A percentile compares a stretch with the other conserved stretches of the same genome.
Conservation (phyloP, 2,329 filamentous ascomycete genomes). For the Xylariaceae sp. region DNA sequence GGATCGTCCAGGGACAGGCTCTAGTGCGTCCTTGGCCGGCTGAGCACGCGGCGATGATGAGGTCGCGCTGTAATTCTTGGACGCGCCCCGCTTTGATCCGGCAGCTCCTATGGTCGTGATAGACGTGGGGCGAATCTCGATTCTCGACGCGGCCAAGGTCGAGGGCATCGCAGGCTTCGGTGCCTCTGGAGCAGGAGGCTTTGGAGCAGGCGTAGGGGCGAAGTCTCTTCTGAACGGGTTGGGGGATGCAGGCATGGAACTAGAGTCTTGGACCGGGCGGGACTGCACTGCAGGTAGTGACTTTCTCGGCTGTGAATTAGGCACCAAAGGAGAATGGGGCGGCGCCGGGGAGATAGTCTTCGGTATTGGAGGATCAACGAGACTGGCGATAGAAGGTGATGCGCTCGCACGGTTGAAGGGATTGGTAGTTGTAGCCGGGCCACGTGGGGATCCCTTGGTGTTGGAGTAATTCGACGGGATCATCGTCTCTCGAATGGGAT, state of each 20-base stretch:
- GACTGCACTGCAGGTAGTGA: slow-evolving; percentile 25
- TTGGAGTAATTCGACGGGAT: slow-evolving; percentile 44
- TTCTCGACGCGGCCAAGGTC: slow-evolving; percentile 24
- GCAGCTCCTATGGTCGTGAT: slow-evolving; percentile 31
- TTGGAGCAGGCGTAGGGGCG: slow-evolving; percentile 31
- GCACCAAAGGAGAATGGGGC: slow-evolving; percentile 32
- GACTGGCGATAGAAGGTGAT: slow-evolving; percentile 85
- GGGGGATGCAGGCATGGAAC: slow-evolving; percentile 40
- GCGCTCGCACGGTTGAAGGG: slow-evolving; percentile 67
- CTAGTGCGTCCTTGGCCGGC: slow-evolving; percentile 42
- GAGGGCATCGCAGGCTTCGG: slow-evolving; percentile 35
- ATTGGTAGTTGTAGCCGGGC: slow-evolving; percentile 28
- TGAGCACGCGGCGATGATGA: slow-evolving; percentile 47
- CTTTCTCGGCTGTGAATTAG: slow-evolving; percentile 23
- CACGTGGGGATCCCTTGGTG: slow-evolving; percentile 47
- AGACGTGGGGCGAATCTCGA: slow-evolving; percentile 31
- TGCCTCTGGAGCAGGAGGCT: slow-evolving; percentile 30
- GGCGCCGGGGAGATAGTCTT: slow-evolving; percentile 36
- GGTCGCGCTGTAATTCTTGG: slow-evolving; percentile 35
- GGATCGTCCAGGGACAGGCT: slow-evolving; percentile 42
- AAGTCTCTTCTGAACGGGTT: slow-evolving; percentile 35
- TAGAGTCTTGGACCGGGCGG: slow-evolving; percentile 32
- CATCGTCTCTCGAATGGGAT: slow-evolving; percentile 59
- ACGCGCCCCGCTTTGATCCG: slow-evolving; percentile 25
- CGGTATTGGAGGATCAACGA: slow-evolving; percentile 66